Evolutionary conservation across 2,329 filamentous ascomycete species (phyloP).

Genomic region (Xylaria sp.): DNA sequence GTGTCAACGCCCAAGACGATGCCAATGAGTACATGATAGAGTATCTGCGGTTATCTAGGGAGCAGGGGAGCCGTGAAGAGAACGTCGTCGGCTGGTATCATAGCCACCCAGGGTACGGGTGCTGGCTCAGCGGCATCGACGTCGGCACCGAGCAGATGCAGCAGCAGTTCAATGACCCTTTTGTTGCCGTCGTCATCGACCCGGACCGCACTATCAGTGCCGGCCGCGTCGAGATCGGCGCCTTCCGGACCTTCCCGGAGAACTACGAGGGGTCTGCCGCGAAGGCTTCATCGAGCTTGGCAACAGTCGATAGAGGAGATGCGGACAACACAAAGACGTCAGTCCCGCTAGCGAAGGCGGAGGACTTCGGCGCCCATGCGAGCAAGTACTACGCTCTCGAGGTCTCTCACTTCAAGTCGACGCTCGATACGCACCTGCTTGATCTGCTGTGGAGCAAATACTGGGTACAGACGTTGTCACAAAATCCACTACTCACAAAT

Average conservation of each 20-base stretch:
- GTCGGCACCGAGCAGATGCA: slow-evolving; percentile 88
- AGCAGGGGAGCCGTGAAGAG: slow-evolving; percentile 78
- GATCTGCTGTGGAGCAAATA: slow-evolving; percentile 98
- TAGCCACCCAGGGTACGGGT: slow-evolving; percentile 96
- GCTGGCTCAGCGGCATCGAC: slow-evolving; percentile 97
- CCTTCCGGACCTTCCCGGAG: slow-evolving; percentile 90
- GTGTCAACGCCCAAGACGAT: slow-evolving; percentile 94
- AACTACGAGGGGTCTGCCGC: slow-evolving; percentile 67
- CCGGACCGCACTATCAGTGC: slow-evolving; percentile 94
- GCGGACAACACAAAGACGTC: slow-evolving; percentile 54
- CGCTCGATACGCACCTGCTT: slow-evolving; percentile 85
- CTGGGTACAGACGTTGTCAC: slow-evolving; percentile 95
- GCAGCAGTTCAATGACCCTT: slow-evolving; percentile 88
- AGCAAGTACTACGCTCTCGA: slow-evolving; percentile 91
- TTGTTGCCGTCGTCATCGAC: slow-evolving; percentile 95
- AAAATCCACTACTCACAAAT: slow-evolving; percentile 89
- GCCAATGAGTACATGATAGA: slow-evolving; percentile 97
- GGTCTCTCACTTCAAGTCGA: slow-evolving; percentile 94
- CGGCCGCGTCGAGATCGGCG: slow-evolving; percentile 96
- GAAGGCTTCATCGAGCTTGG: slow-evolving; percentile 30
- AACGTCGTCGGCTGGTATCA: slow-evolving; percentile 99
- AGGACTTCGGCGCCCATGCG: slow-evolving; percentile 94
- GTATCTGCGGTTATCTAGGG: slow-evolving; percentile 80
- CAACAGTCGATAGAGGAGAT: slow-evolving; percentile 55
- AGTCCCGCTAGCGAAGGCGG: slow-evolving; percentile 91